Evolutionary conservation across 768 basidiomycete species (phyloP).

Genomic region (Ramaria sp.): DNA sequence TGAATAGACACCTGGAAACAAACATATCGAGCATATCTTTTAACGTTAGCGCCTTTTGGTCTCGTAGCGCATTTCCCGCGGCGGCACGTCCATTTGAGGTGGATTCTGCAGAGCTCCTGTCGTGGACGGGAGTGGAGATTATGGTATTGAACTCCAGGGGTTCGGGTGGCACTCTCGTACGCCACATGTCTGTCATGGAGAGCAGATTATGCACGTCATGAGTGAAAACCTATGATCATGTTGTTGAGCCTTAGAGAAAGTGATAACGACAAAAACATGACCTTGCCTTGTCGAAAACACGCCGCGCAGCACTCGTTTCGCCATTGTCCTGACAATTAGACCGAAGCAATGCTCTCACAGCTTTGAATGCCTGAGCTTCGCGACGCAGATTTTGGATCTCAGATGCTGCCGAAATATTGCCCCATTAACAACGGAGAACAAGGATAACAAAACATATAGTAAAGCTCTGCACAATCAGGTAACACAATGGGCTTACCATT

Average conservation of each 20-base stretch:
- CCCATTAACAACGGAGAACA: background rate
- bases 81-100: constrained; percentile 18
- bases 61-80: constrained; percentile 43
- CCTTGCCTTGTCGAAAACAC: constrained; percentile 79
- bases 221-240: constrained; percentile 61
- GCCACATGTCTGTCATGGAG: constrained; percentile 97
- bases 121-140: constrained; percentile 19
- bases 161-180: constrained; percentile 71
- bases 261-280: background rate
- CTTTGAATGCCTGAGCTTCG: constrained; percentile 80
- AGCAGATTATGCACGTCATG: constrained; percentile 81
- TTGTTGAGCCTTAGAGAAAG: constrained; percentile 1
- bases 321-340: constrained; percentile 21
- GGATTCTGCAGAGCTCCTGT: constrained; percentile 10
- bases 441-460: background rate
- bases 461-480: background rate
- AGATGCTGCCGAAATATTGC: constrained; percentile 40
- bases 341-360: constrained; percentile 63
- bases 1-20: constrained; percentile 54
- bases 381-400: constrained; percentile 86
- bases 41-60: constrained; percentile 68
- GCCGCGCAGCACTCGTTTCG: constrained; percentile 43
- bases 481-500: constrained; percentile 46
- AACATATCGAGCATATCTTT: constrained; percentile 80
- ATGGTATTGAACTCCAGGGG: constrained; percentile 79